Base-by-base conservation (phyloP, 345 rosid species). In the Eucalyptus regnans region DNA sequence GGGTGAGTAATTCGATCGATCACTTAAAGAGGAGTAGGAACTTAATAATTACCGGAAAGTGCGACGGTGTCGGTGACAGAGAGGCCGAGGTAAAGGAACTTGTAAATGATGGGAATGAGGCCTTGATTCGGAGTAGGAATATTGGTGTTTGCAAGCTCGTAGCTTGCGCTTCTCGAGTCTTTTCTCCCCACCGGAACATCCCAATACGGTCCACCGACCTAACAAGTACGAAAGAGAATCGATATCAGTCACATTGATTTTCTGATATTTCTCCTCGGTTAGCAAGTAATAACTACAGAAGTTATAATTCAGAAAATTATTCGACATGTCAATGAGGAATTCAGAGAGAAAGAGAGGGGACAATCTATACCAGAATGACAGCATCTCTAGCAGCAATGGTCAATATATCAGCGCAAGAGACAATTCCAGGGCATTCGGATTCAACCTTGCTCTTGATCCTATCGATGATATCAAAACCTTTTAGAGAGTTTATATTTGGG, bases 131-230 rank as follows among this genome's bases (percentile, higher is more conserved):
- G 94, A 33, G 91, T 86, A 37, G 99, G 99, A 68, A 97, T 89
- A 91, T 93, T 96, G 9, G 93, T 16, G 29, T 13, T 54, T 12
- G 95, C 96, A 0, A 95, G 94, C 80, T 89, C 97, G 20, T 87
- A 90, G 90, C 93, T 91, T 68, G 99, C 98, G 22, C 96, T 94
- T 86, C 88, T 97, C 7, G 99, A 96, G 92, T 97, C 99, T 87
- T 95, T 97, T 92, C 99, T 96, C 90, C 99, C 99, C 44, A 96
- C 90, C 5, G 97, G 98, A 91, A 97, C 98, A 88, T 96, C 97
- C 99, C 99, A 97, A 83, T 95, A 94, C 25, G 99, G 98, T 86
- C 99, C 99, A n/a, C 99, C 98, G 62, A 97, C 99, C 99, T 96
- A 92, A 29, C 9, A 29, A 86, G 20, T 87, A 50, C n/a, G 31